Conservation (phyloP, 1,284 basidiomycete species). For the Taiwanofungus camphoratus region DNA sequence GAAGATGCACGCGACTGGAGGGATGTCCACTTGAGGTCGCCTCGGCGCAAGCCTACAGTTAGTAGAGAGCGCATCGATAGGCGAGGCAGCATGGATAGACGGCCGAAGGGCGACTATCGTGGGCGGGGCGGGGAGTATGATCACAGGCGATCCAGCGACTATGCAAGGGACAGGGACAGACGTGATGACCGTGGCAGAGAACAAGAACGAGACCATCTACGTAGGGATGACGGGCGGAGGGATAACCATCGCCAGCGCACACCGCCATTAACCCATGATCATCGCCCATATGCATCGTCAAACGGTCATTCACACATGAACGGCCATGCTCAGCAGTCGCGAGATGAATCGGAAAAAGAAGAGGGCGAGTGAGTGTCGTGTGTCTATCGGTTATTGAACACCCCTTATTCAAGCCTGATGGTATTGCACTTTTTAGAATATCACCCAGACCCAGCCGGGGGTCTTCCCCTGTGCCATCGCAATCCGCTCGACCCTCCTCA, state of each 20-base stretch:
- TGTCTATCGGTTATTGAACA: constrained; percentile 3
- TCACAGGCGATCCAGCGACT: constrained; percentile 31
- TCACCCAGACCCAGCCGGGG: constrained; percentile 45
- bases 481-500: constrained; percentile 22
- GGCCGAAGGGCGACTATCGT: constrained; percentile 26
- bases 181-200: constrained; percentile 23
- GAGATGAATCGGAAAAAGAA: constrained; percentile 54
- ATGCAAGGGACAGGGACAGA: constrained; percentile 34
- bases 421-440: constrained; percentile 37
- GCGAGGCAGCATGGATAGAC: constrained; percentile 27
- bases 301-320: constrained; percentile 8
- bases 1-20: constrained; percentile 70
- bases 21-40: constrained; percentile 58
- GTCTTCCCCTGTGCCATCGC: constrained; percentile 22
- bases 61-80: constrained; percentile 31
- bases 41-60: constrained; percentile 27
- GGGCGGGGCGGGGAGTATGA: constrained; percentile 31
- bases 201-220: constrained; percentile 23
- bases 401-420: constrained; percentile 3
- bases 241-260: constrained; percentile 16
- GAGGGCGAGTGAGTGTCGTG: constrained; percentile 73
- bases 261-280: constrained; percentile 13
- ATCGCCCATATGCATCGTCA: constrained; percentile 8
- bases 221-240: constrained; percentile 13
- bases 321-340: constrained; percentile 21